phyloP scores from a whole-genome alignment of 805 yeast genomes.

The Schwanniomyces pseudopolymorphus region DNA sequence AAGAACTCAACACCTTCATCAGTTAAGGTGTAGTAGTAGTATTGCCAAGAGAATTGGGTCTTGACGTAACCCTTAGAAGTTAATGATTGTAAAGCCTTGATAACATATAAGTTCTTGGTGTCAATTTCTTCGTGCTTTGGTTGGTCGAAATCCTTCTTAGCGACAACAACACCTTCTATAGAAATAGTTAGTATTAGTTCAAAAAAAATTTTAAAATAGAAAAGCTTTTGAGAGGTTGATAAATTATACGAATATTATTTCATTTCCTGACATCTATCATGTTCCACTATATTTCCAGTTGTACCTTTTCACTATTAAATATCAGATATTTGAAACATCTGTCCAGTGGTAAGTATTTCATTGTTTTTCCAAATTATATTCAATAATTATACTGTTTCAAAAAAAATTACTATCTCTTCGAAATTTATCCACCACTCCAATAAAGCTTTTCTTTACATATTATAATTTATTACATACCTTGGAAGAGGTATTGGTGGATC shows the following conservation, averaged over 20 bases:
- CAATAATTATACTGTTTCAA: background rate
- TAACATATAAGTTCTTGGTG: constrained; percentile 94
- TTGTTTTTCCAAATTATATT: background rate
- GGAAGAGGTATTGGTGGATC: constrained; percentile 99
- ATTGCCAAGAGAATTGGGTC: constrained; percentile 99
- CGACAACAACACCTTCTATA: constrained; percentile 98
- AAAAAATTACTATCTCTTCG: background rate
- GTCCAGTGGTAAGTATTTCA: too few relatives aligned
- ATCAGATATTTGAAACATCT: too few relatives aligned
- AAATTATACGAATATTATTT: background rate
- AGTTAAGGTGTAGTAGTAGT: constrained; percentile 99
- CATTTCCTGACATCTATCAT: too few relatives aligned
- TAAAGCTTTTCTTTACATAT: background rate
- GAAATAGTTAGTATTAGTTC: constrained; percentile 34
- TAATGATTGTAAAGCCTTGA: constrained; percentile 99
- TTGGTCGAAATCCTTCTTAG: constrained; percentile 98
- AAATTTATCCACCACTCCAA: background rate
- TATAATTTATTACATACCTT: constrained; percentile 63
- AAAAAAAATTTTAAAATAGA: background rate
- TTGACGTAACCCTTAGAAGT: constrained; percentile 98
- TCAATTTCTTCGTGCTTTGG: constrained; percentile 97
- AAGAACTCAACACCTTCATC: constrained; percentile 99
- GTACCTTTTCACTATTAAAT: too few relatives aligned
- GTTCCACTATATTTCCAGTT: background rate
- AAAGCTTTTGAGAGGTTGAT: background rate